Conservation (phyloP, 2,329 filamentous ascomycete species). For the Pseudopyrenochaeta lycopersici region DNA sequence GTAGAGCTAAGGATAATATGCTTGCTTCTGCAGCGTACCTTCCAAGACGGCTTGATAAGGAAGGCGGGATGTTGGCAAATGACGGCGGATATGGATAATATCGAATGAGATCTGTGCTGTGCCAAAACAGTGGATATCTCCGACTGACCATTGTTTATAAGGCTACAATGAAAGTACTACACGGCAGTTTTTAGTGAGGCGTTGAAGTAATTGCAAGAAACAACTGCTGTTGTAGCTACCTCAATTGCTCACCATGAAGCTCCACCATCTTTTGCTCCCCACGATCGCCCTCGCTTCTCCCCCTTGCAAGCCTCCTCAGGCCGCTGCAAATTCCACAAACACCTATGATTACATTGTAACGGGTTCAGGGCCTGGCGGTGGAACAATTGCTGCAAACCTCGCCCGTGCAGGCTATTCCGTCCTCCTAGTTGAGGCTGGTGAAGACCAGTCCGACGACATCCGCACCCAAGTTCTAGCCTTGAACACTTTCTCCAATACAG, state of each 20-base stretch:
- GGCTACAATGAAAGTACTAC: background rate
- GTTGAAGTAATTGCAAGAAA: background rate
- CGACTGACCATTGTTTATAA: background rate
- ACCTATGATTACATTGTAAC: conserved; percentile 58
- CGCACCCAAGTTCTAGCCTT: conserved; percentile 61
- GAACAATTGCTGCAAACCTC: conserved; percentile 56
- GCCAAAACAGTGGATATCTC: background rate
- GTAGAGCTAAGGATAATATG: background rate
- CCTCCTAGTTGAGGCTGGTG: conserved; percentile 65
- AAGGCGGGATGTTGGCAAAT: background rate
- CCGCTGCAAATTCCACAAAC: conserved; percentile 13
- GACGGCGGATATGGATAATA: background rate
- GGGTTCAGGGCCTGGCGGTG: conserved; percentile 52
- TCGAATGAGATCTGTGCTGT: background rate
- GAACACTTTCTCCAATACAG: conserved; percentile 41
- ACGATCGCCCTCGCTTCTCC: conserved; percentile 7
- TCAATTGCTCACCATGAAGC: conserved; percentile 5
- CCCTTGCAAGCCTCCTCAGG: conserved; percentile 8
- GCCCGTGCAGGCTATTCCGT: conserved; percentile 65
- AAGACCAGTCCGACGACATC: conserved; percentile 57
- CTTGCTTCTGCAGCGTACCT: background rate
- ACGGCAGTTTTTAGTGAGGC: background rate
- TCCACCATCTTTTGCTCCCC: conserved; percentile 4
- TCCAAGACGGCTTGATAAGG: background rate
- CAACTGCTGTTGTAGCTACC: background rate